Conservation (phyloP, 192 early-diverging fungal genomes). For the Dispira parvispora region DNA sequence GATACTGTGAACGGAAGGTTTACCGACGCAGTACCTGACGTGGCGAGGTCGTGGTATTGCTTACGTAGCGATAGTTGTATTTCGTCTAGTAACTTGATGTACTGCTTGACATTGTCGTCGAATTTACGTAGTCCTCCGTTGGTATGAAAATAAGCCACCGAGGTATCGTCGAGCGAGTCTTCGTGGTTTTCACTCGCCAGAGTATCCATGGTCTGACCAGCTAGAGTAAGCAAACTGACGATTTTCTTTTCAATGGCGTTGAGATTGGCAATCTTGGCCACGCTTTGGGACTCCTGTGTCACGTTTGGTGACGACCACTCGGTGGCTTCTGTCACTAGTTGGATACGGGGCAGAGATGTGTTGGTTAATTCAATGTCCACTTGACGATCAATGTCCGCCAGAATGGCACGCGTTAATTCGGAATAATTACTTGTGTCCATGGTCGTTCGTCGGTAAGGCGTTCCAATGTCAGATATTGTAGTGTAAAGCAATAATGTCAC, state of each 20-base stretch:
- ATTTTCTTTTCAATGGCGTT: conserved; percentile 9
- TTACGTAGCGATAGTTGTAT: not conserved
- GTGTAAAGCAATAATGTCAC: no score
- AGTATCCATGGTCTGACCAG: not conserved
- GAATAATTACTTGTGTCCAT: not conserved
- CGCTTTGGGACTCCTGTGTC: not conserved
- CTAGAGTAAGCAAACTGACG: not conserved
- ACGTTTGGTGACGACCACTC: not conserved
- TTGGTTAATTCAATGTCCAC: not conserved
- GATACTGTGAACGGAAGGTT: not conserved
- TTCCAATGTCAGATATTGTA: no score
- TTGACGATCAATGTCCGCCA: not conserved
- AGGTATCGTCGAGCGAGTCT: not conserved
- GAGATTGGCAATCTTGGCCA: conserved; percentile 1
- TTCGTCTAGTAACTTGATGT: conserved; percentile 1
- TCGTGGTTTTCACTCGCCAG: conserved; percentile 5
- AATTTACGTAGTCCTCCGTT: not conserved
- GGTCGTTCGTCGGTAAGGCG: no score
- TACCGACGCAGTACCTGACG: not conserved
- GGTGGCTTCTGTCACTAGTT: not conserved
- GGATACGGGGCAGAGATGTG: not conserved
- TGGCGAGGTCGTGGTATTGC: not conserved
- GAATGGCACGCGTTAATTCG: not conserved
- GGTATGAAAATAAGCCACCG: not conserved
- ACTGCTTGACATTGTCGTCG: conserved; percentile 6